phyloP scores from a whole-genome alignment of 1,284 basidiomycete species.

The Wolfiporia cocos region DNA sequence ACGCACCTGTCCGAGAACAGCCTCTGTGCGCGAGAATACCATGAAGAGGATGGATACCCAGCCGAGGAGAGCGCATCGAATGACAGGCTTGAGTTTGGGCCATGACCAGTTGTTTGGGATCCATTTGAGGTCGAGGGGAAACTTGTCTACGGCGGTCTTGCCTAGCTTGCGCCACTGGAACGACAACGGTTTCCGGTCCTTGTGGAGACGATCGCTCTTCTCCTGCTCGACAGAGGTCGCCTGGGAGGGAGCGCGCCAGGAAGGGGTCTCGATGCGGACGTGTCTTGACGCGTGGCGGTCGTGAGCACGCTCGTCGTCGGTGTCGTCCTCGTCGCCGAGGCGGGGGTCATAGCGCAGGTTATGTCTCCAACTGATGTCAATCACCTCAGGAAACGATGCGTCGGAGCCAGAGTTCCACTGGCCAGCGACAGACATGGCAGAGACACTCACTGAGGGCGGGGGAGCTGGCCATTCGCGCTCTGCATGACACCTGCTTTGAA shows the following conservation, averaged over 20 bases:
- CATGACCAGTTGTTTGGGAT: slow-evolving; percentile 49
- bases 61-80: slow-evolving; percentile 58
- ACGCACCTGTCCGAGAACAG: slow-evolving; percentile 54
- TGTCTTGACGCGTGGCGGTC: slow-evolving; percentile 10
- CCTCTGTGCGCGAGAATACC: slow-evolving; percentile 47
- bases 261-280: slow-evolving; percentile 13
- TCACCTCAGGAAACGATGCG: slow-evolving; percentile 5
- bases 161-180: neutral
- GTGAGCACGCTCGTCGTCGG: slow-evolving; percentile 9
- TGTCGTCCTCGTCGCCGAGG: slow-evolving; percentile 21
- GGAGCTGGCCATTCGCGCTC: neutral
- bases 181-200: slow-evolving; percentile 1
- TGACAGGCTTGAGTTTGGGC: slow-evolving; percentile 57
- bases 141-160: neutral
- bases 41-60: slow-evolving; percentile 63
- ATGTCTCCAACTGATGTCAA: slow-evolving; percentile 6
- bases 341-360: slow-evolving; percentile 20
- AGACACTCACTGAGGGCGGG: neutral
- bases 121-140: slow-evolving; percentile 39
- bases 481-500: too few species aligned
- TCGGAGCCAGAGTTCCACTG: too few species aligned
- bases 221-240: neutral
- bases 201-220: neutral
- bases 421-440: slow-evolving; percentile 1
- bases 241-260: slow-evolving; percentile 1